Base-by-base conservation (phyloP, 2,329 filamentous ascomycete species). In the Penicillium sp. region DNA sequence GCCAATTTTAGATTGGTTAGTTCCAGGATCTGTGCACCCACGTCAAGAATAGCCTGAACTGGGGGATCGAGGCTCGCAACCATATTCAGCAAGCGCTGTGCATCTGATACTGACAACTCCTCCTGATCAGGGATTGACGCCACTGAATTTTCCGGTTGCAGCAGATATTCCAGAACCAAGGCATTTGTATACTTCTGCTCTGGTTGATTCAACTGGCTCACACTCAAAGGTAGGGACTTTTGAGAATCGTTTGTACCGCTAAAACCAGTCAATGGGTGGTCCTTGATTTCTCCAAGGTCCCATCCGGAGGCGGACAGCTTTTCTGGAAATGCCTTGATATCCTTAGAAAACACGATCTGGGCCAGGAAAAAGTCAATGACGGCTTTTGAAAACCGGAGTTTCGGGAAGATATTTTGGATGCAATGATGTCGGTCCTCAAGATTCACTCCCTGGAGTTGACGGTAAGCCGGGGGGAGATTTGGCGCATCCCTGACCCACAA, bases 181-280 rank as follows among this genome's bases (percentile, higher is more conserved):
- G 88, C 87, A 59, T 90, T 90, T 0, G 88, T 92, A 47, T 89
- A 84, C 1, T 71, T 72, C 33, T 88, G 83, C 0, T 73, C 69
- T 0, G 70, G 62, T 0, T 87, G 73, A 29, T 90, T 83, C 0
- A 81, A 69, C 26, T 89, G 85, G 0, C 72, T 61, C 0, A 90
- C 77, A 0, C 62, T 71, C 0, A 87, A 62, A 0, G 87, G 87
- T 0, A 91, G 73, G 0, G 87, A 64, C n/a, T 78, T 73, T 10
- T 78, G 70, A 0, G 82, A 84, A 59, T 91, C 87, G 21, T 85
- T 87, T 0, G 88, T 91, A 0, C 88, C 87, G 51, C 85, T 89
- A 11, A 29, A 29, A 6, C 26, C 26, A 29, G 26, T 29, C 26
- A 29, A 6, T 6, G 26, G 26, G 26, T 11, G 26, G 6, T 6